phyloP scores from a whole-genome alignment of 306 rosid genomes.

The Cucumis melo region DNA sequence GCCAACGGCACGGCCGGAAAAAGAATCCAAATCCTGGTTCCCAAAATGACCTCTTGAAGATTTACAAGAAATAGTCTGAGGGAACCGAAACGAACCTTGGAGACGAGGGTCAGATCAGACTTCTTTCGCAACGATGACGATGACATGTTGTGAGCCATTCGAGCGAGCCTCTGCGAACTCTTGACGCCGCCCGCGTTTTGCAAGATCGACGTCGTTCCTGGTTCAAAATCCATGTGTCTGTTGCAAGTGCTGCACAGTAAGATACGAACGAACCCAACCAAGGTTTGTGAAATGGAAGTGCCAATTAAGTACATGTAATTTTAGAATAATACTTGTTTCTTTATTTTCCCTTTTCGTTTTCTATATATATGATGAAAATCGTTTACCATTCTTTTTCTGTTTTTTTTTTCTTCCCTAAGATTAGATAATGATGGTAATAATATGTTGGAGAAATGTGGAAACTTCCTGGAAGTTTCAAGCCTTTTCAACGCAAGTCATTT shows the following conservation, averaged over 20 bases:
- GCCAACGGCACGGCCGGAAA: conserved; percentile 71
- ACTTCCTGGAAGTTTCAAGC: no score
- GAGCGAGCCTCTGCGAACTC: conserved; percentile 14
- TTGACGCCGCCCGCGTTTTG: conserved; percentile 51
- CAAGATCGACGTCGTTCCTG: conserved; percentile 28
- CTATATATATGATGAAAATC: neutral
- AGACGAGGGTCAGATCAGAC: conserved; percentile 41
- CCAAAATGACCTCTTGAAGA: conserved; percentile 63
- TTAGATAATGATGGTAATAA: no score
- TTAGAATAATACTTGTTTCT: no score
- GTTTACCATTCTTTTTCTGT: neutral
- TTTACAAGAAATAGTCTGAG: conserved; percentile 38
- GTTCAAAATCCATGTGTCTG: conserved; percentile 44
- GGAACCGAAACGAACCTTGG: conserved; percentile 25
- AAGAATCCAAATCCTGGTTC: conserved; percentile 61
- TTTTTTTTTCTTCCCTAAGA: neutral
- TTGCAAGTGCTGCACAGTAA: no score
- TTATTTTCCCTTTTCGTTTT: neutral
- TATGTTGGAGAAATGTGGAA: no score
- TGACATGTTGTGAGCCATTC: conserved; percentile 66
- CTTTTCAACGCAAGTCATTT: no score
- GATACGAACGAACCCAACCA: neutral
- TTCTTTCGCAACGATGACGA: conserved; percentile 59
- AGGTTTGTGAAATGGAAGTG: neutral
- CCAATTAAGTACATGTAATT: no score